phyloP scores from a whole-genome alignment of 371 early-diverging fungal species.

The Mortierella sp. region DNA sequence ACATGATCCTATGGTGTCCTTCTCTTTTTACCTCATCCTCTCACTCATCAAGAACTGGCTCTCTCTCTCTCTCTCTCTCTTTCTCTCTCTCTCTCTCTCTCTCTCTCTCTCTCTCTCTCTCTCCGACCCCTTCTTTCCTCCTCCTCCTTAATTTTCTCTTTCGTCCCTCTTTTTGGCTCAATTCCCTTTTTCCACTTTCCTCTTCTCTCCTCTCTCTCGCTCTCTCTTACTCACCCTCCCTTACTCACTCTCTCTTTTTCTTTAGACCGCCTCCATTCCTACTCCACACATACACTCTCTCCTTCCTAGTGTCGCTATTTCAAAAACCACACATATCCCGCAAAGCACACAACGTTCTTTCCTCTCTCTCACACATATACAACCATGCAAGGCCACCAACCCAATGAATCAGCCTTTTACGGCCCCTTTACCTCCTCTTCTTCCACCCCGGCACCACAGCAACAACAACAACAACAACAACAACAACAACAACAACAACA shows the following conservation, averaged over 20 bases:
- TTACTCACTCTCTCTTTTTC: background rate
- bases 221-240: background rate
- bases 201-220: background rate
- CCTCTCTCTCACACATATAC: background rate
- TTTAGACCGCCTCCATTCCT: background rate
- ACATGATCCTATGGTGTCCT: background rate
- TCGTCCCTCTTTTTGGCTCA: too few relatives aligned
- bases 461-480: background rate
- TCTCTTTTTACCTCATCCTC: background rate
- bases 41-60: too few relatives aligned
- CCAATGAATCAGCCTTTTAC: background rate
- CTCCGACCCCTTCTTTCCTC: background rate
- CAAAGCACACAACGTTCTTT: background rate
- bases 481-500: background rate
- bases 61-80: background rate
- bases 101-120: background rate
- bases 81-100: background rate
- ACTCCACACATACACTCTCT: background rate
- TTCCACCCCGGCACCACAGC: background rate
- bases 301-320: background rate
- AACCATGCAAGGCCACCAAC: background rate
- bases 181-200: background rate
- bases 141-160: background rate
- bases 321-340: background rate
- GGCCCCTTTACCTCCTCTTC: background rate